These are phyloP conservation scores for Panellus pusillus DNA, from an alignment of 768 basidiomycete species.

Conservation along the genomic window DNA sequence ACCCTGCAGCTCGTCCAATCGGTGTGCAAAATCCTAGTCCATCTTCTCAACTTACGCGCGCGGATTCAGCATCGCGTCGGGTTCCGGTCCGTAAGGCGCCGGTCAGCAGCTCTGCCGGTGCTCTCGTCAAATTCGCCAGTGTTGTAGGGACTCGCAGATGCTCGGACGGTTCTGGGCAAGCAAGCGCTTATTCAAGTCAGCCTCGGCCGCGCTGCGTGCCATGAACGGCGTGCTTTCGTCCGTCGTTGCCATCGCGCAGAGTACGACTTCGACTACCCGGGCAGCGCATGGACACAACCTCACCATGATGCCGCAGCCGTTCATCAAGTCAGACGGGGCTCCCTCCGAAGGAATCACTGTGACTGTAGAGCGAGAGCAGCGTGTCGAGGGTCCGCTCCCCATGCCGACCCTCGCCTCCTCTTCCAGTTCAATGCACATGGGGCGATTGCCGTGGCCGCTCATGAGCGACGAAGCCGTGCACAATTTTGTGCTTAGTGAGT, in stretches of 20 bases:
- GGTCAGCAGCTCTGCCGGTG: too few species aligned
- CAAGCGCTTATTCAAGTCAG: too few species aligned
- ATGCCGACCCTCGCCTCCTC: not conserved
- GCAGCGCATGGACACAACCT: not conserved
- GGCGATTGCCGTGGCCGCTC: constrained; percentile 57
- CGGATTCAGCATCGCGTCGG: too few species aligned
- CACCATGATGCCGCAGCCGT: not conserved
- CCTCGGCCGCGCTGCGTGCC: not conserved
- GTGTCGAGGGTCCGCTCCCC: constrained; percentile 1
- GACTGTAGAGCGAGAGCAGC: constrained; percentile 6
- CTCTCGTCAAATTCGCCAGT: too few species aligned
- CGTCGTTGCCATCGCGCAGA: not conserved
- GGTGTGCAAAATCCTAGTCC: too few species aligned
- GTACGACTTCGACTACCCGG: not conserved
- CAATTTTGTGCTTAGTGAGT: constrained; percentile 51
- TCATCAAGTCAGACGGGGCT: constrained; percentile 5
- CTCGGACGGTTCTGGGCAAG: too few species aligned
- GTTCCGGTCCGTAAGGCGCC: too few species aligned
- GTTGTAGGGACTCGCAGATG: too few species aligned
- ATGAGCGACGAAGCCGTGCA: constrained; percentile 52
- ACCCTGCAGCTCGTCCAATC: too few species aligned
- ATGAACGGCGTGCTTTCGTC: not conserved
- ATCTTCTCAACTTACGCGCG: too few species aligned
- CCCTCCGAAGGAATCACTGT: constrained; percentile 7
- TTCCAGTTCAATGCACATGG: constrained; percentile 47